Conservation (phyloP, 495 filamentous ascomycete genomes). For the Thermochaetoides thermophila region DNA sequence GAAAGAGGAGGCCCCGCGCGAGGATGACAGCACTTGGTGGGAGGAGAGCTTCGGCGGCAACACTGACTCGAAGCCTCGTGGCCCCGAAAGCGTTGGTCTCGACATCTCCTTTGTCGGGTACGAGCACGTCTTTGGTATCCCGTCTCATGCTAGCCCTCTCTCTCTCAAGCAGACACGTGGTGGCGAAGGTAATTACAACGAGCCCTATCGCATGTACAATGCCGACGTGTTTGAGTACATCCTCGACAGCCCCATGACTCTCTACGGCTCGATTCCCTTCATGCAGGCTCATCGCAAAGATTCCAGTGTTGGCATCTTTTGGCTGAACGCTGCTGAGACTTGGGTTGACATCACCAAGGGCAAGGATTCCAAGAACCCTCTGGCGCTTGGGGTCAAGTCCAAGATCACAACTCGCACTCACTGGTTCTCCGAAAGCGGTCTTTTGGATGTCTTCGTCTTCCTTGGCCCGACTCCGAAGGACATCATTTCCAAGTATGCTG, state of each 20-base stretch:
- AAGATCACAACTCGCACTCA: constrained; percentile 76
- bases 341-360: constrained; percentile 89
- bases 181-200: constrained; percentile 65
- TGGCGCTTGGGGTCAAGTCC: constrained; percentile 52
- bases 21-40: constrained; percentile 90
- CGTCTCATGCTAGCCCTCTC: constrained; percentile 78
- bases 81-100: constrained; percentile 76
- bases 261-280: constrained; percentile 88
- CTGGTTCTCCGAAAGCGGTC: constrained; percentile 87
- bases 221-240: constrained; percentile 96
- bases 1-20: constrained; percentile 17
- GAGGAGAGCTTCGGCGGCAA: constrained; percentile 89
- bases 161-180: constrained; percentile 83
- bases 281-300: constrained; percentile 93
- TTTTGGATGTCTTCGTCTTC: constrained; percentile 87
- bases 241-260: constrained; percentile 93
- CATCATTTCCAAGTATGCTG: constrained; percentile 63
- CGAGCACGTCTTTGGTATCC: constrained; percentile 86
- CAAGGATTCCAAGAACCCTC: constrained; percentile 59
- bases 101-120: constrained; percentile 89
- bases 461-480: constrained; percentile 74
- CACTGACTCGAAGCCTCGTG: constrained; percentile 80
- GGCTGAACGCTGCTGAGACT: constrained; percentile 94
- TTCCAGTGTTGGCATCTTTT: constrained; percentile 94
- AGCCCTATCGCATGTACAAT: constrained; percentile 96